phyloP scores from a whole-genome alignment of 2,329 filamentous ascomycete genomes.

The Pseudonectria buxi region DNA sequence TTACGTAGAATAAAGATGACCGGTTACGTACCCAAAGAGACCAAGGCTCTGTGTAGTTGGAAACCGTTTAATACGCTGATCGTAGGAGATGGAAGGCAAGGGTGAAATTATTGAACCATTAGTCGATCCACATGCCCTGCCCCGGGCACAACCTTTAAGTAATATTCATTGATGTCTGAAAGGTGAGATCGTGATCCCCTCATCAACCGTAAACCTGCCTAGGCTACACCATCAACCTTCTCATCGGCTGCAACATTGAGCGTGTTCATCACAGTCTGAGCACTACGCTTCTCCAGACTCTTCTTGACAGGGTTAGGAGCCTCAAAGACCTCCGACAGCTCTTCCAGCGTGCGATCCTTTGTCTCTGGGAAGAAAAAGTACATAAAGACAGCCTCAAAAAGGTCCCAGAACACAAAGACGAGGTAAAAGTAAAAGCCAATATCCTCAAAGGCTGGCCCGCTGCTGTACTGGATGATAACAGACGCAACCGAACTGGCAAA shows the following conservation, averaged over 20 bases:
- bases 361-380: constrained; percentile 46
- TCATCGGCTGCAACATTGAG: constrained; percentile 23
- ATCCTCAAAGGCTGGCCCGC: constrained; percentile 34
- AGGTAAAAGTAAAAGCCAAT: constrained; percentile 40
- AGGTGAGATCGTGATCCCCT: too few relatives aligned
- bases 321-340: constrained; percentile 46
- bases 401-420: constrained; percentile 39
- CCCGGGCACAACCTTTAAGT: too few relatives aligned
- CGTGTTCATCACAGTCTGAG: constrained; percentile 37
- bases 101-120: too few relatives aligned
- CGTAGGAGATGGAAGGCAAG: too few relatives aligned
- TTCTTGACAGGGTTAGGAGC: constrained; percentile 39
- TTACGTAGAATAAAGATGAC: too few relatives aligned
- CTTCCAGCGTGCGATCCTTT: constrained; percentile 43
- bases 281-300: constrained; percentile 35
- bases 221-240: constrained; percentile 15
- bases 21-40: too few relatives aligned
- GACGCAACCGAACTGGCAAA: constrained; percentile 31
- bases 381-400: constrained; percentile 33
- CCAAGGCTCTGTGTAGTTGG: too few relatives aligned
- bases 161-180: too few relatives aligned
- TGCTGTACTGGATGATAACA: constrained; percentile 38
- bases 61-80: too few relatives aligned
- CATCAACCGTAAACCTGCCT: too few relatives aligned
- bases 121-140: too few relatives aligned